Evolutionary conservation across 345 rosid species (phyloP).

Genomic region (Rhizophora mangle): DNA sequence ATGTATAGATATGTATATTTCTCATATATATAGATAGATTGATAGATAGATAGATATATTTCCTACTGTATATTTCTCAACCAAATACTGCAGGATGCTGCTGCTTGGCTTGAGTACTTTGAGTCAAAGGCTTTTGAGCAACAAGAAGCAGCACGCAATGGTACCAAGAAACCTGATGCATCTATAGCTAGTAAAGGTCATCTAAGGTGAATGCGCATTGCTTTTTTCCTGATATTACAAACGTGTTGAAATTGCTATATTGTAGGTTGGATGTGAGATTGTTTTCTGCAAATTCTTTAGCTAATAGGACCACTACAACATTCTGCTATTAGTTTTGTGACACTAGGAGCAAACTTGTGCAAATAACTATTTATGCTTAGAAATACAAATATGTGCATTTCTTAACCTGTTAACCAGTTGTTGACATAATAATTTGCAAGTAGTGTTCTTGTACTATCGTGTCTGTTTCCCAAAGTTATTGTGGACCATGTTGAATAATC

Average conservation of each 20-base stretch:
- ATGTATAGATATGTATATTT: too few species aligned
- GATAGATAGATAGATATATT: too few species aligned
- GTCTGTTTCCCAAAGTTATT: constrained; percentile 5
- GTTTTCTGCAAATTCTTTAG: background rate
- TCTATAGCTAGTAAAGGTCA: constrained; percentile 99
- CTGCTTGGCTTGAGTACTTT: constrained; percentile 99
- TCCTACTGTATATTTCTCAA: constrained; percentile 5
- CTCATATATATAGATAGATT: background rate
- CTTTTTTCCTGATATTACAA: constrained; percentile 1
- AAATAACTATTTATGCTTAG: background rate
- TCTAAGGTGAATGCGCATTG: constrained; percentile 59
- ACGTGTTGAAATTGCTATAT: background rate
- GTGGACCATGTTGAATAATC: background rate
- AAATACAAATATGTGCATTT: background rate
- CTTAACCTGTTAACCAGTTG: constrained; percentile 1
- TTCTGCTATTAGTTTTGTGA: background rate
- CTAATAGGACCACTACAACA: background rate
- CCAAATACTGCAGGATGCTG: constrained; percentile 78
- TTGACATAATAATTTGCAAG: background rate
- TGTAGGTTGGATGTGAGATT: too few species aligned
- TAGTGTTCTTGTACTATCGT: background rate
- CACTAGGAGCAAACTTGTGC: too few species aligned
- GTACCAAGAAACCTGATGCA: constrained; percentile 95
- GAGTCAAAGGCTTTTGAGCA: constrained; percentile 98
- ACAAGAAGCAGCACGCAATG: constrained; percentile 98